phyloP scores from a whole-genome alignment of 257 asterid species.

The Perilla frutescens region DNA sequence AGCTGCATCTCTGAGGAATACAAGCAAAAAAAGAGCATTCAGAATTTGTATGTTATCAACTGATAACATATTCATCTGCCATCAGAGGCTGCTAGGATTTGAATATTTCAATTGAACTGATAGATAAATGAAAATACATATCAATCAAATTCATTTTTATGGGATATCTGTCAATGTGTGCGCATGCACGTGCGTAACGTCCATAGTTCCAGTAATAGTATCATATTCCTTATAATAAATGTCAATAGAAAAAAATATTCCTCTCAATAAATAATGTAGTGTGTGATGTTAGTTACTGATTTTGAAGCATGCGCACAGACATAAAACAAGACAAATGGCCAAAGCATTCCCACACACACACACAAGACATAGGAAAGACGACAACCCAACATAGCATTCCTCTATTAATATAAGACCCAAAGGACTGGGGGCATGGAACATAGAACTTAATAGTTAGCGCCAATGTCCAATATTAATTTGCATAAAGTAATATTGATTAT shows the following conservation, averaged over 20 bases:
- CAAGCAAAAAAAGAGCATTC: constrained; percentile 33
- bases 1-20: constrained; percentile 78
- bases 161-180: not conserved
- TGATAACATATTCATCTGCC: constrained; percentile 19
- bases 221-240: constrained; percentile 16
- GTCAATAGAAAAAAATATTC: not conserved
- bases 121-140: constrained; percentile 18
- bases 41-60: constrained; percentile 26
- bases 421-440: too few species aligned
- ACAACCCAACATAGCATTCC: too few species aligned
- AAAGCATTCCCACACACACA: too few species aligned
- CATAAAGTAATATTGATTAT: too few species aligned
- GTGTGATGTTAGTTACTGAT: too few species aligned
- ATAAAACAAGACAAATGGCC: too few species aligned
- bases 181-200: not conserved
- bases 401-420: too few species aligned
- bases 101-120: constrained; percentile 8
- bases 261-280: too few species aligned
- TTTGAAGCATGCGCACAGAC: too few species aligned
- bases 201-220: constrained; percentile 7
- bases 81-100: constrained; percentile 22
- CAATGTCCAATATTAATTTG: too few species aligned
- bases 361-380: too few species aligned
- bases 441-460: too few species aligned
- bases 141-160: constrained; percentile 12